phyloP scores from a whole-genome alignment of 202 grass and related monocot genomes.

The Carex arenaria region DNA sequence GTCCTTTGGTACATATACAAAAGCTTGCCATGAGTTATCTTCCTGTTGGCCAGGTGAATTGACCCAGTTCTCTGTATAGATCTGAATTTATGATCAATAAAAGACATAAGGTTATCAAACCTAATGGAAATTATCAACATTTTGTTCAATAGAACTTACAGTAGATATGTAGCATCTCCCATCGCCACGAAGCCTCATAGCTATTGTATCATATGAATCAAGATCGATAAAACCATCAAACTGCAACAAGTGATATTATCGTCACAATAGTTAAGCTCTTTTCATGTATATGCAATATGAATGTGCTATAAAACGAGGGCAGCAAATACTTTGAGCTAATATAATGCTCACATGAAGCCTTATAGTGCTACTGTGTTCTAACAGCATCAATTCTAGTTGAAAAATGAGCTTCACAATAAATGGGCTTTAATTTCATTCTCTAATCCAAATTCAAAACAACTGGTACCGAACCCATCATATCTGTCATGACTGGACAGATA shows the following conservation, averaged over 20 bases:
- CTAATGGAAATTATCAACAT: not conserved
- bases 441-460: not conserved
- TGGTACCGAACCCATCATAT: not conserved
- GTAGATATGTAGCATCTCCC: slow-evolving; percentile 98
- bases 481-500: not conserved
- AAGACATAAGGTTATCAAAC: slow-evolving; percentile 1
- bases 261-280: slow-evolving; percentile 15
- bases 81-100: slow-evolving; percentile 40
- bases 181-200: slow-evolving; percentile 87
- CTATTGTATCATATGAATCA: slow-evolving; percentile 94
- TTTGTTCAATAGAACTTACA: slow-evolving; percentile 30
- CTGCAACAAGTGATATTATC: slow-evolving; percentile 32
- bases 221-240: slow-evolving; percentile 87
- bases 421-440: not conserved
- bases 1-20: slow-evolving; percentile 56
- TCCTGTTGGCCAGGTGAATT: slow-evolving; percentile 88
- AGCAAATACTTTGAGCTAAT: not conserved
- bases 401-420: not conserved
- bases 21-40: slow-evolving; percentile 97
- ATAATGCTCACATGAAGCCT: not conserved
- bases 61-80: slow-evolving; percentile 97
- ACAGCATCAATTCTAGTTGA: not conserved
- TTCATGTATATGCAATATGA: not conserved
- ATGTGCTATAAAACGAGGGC: not conserved
- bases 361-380: not conserved